Evolutionary conservation across 2,329 filamentous ascomycete species (phyloP).

Genomic region (Ophiostoma australiae): DNA sequence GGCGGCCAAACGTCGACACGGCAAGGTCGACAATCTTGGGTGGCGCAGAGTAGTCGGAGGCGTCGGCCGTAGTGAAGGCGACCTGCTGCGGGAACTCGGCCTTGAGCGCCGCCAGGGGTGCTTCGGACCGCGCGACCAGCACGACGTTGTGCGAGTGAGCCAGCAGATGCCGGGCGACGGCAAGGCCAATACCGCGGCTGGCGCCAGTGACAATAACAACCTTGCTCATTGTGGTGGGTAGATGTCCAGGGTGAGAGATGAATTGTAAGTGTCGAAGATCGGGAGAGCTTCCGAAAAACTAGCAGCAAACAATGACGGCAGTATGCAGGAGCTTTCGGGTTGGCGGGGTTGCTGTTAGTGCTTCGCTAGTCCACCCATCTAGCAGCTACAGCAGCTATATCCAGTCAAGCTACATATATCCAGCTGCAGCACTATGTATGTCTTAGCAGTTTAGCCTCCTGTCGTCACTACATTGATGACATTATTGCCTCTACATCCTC

Average conservation of each 20-base stretch:
- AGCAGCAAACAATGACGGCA: neutral
- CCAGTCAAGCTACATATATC: neutral
- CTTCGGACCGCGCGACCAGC: constrained; percentile 51
- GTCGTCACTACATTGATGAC: neutral
- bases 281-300: constrained; percentile 6
- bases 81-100: constrained; percentile 49
- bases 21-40: constrained; percentile 61
- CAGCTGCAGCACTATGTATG: neutral
- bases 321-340: neutral
- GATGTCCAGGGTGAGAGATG: neutral
- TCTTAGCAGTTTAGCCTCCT: no score
- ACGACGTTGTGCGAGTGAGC: constrained; percentile 54
- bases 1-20: constrained; percentile 59
- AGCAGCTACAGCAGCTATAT: neutral
- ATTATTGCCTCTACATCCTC: neutral
- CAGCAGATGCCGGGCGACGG: constrained; percentile 50
- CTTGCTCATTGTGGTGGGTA: constrained; percentile 34
- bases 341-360: neutral
- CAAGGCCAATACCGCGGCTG: constrained; percentile 58
- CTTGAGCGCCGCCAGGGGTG: constrained; percentile 48
- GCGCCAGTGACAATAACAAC: constrained; percentile 66
- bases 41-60: constrained; percentile 46
- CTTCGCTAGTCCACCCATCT: neutral
- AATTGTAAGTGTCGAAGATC: neutral
- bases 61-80: constrained; percentile 52